Percentiles rank a stretch among this genome's conserved stretches.
phyloP scores from a whole-genome alignment of 164 flowering plant species.

The Litsea cubeba region DNA sequence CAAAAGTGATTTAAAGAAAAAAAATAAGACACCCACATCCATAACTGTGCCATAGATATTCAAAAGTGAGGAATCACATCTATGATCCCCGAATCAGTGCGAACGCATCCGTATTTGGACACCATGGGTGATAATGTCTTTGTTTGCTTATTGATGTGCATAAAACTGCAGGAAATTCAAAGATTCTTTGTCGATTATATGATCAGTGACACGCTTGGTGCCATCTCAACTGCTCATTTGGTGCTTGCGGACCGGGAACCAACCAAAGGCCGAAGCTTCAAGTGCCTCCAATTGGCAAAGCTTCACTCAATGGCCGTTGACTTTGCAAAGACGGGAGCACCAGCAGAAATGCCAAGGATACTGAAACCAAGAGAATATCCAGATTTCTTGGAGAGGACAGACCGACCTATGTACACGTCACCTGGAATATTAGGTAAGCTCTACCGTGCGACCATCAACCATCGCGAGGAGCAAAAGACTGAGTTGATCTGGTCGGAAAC shows the following conservation, averaged over 20 bases:
- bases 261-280: conserved; percentile 61
- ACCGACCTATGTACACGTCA: conserved; percentile 57
- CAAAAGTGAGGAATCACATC: too few relatives aligned
- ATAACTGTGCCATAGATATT: too few relatives aligned
- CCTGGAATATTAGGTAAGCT: conserved; percentile 70
- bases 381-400: conserved; percentile 85
- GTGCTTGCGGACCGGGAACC: conserved; percentile 84
- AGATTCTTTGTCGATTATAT: conserved; percentile 85
- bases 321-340: conserved; percentile 94
- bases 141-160: background rate
- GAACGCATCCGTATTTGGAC: too few relatives aligned
- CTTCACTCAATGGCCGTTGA: conserved; percentile 98
- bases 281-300: conserved; percentile 72
- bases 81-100: too few relatives aligned
- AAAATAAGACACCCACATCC: too few relatives aligned
- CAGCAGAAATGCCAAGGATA: conserved; percentile 80
- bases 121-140: too few relatives aligned
- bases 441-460: conserved; percentile 51
- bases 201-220: conserved; percentile 81
- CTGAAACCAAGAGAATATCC: conserved; percentile 79
- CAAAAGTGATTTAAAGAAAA: too few relatives aligned
- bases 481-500: conserved; percentile 25
- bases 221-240: conserved; percentile 73
- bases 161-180: conserved; percentile 71
- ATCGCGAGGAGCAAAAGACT: conserved; percentile 16